Base-by-base conservation (phyloP, 768 basidiomycete species). In the Guyanaporus albipodus region DNA sequence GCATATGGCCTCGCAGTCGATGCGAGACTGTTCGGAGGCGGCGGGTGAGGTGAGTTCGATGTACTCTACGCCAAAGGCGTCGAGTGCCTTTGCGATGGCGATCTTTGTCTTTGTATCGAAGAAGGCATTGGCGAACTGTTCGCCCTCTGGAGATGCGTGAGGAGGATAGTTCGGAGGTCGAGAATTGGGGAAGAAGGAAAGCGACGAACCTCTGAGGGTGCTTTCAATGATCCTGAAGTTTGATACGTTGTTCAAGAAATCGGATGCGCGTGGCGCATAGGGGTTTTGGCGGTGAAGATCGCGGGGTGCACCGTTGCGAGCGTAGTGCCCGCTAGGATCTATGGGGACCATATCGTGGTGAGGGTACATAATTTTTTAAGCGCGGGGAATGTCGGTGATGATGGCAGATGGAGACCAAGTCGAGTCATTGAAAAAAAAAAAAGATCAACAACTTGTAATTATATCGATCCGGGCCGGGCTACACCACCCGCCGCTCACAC, bases 61-160 rank as follows among this genome's bases (percentile, higher is more conserved):
- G 78, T 99, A 99, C 67, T 99, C 96, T 48, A 98, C 96, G 62
- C 96, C 96, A 64, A 99, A 98, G 40, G 93, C 94, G 76, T 97
- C 94, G 48, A 98, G 83, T 12, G 93, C 93, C 74, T 85, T 91
- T 55, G 96, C 96, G 58, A 99, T 99, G 66, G 94, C 93, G 66
- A 97, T 96, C 81, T 99, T 99, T 72, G 94, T 98, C 76, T 94
- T 92, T 65, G 92, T 93, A 66, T 96, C 95, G 67, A 98, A 99
- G 79, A 99, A 99, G 44, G 96, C 95, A 64, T 98, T 99, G 53
- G 96, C 96, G 61, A 99, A 99, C 67, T 99, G 94, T 68, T 96
- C 94, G 48, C 93, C 94, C 86, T 96, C 94, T 95, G 59, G 31
- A 41, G 50, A 26, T 2, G 33, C 14, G 37, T 53, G 44, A 53